Base-by-base conservation (phyloP, 306 rosid genomes). In the Mimosa pudica region DNA sequence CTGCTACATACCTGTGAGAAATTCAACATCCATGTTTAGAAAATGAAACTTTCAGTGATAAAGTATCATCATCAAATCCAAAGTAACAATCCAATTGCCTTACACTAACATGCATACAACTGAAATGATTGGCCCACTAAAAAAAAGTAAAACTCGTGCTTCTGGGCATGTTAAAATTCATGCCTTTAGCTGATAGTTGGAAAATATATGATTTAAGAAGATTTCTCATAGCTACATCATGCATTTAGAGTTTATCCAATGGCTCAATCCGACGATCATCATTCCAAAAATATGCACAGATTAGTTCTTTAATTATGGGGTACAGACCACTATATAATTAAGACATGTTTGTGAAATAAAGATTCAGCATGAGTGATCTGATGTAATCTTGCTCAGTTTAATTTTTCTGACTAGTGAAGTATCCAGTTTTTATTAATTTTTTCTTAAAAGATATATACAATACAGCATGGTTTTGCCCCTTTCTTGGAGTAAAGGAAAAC, bases 1-100 rank as follows among this genome's bases (percentile, higher is more conserved):
- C 98, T 32, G 98, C 98, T 72, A 91, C 98, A 82, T 91, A 95
- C 85, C 98, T 95, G 81, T 46, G 24, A 80, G 72, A 75, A 46
- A 81, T 72, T 46, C 20, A n/a, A 49, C 74, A 64, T 36, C 49
- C 1, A 16, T 44, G 8, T 73, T 62, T 20, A 58, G 58, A 73
- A 73, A 69, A 80, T 75, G 47, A 81, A 74, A 38, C 72, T 46
- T 55, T 17, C 17, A 45, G 14, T 12, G 13, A 32, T 13, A 9
- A 10, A 54, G 16, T 49, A 12, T 54, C 64, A 65, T 76, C 60
- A 76, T 9, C 17, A 51, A 47, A 75, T 18, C 67, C 72, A 42
- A 61, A 61, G 6, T 77, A 38, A 20, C 55, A 67, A 61, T 24
- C 41, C 67, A 30, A 61, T 24, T 30, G 30, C 16, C 17, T 30